Percentiles rank a stretch among this genome's conserved stretches.
Conservation (phyloP, 106 monocot species). For the Dendrobium officinale region DNA sequence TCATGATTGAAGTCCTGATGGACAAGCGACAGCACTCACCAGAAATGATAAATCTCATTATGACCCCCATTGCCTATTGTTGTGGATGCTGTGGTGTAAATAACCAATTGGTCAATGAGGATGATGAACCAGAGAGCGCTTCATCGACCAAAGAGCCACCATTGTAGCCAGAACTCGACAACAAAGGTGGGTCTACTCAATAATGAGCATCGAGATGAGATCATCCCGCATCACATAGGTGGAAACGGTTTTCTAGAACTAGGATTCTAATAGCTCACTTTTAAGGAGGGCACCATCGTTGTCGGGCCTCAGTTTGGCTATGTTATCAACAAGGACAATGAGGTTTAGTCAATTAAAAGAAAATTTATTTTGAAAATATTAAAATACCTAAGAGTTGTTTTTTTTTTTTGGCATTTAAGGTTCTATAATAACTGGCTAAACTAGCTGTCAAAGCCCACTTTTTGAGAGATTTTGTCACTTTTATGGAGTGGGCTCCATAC, state of each 20-base stretch:
- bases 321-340: constrained; percentile 60
- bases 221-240: constrained; percentile 56
- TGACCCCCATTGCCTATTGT: constrained; percentile 30
- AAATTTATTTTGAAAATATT: too few species aligned
- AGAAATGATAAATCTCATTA: constrained; percentile 19
- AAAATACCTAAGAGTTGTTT: too few species aligned
- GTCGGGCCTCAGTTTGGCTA: constrained; percentile 2
- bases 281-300: constrained; percentile 40
- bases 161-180: constrained; percentile 38
- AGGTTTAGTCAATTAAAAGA: not conserved
- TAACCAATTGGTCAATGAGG: constrained; percentile 43
- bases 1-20: constrained; percentile 41
- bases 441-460: too few species aligned
- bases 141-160: constrained; percentile 16
- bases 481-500: too few species aligned
- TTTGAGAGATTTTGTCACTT: too few species aligned
- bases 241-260: constrained; percentile 44
- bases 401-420: too few species aligned
- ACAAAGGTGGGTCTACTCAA: constrained; percentile 40
- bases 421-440: too few species aligned
- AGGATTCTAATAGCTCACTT: constrained; percentile 31
- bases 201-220: constrained; percentile 48
- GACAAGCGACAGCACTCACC: constrained; percentile 40
- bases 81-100: constrained; percentile 23
- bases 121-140: constrained; percentile 16